Evolutionary conservation across 192 early-diverging fungal genomes (phyloP).

Genomic region (Podila minutissima): DNA sequence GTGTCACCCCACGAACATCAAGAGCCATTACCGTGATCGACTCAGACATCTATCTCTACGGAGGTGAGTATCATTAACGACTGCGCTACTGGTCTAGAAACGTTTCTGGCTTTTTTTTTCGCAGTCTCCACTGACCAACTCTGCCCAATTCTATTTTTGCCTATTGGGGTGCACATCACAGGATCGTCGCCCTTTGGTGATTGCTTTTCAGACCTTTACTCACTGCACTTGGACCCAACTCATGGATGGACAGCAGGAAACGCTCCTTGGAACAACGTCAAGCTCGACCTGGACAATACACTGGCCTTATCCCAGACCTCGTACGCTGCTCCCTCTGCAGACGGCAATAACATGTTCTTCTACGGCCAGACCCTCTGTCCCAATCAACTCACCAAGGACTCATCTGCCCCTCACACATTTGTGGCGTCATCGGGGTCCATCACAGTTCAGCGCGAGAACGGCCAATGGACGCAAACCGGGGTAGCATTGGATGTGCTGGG

Average conservation of each 20-base stretch:
- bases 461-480: background rate
- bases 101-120: background rate
- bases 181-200: slow-evolving; percentile 25
- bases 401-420: slow-evolving; percentile 6
- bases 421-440: slow-evolving; percentile 13
- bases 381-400: background rate
- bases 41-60: slow-evolving; percentile 37
- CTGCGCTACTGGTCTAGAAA: too few species aligned
- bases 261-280: slow-evolving; percentile 20
- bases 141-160: background rate
- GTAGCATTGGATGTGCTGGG: slow-evolving; percentile 9
- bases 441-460: background rate
- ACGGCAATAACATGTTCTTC: slow-evolving; percentile 26
- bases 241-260: slow-evolving; percentile 26
- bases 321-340: slow-evolving; percentile 24
- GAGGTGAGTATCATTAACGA: slow-evolving; percentile 32
- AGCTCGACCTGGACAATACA: background rate
- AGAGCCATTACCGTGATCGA: slow-evolving; percentile 31
- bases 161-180: background rate
- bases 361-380: slow-evolving; percentile 39
- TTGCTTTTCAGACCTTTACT: slow-evolving; percentile 38
- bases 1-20: slow-evolving; percentile 18
- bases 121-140: background rate
- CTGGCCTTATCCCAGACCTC: slow-evolving; percentile 7
- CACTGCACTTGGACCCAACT: slow-evolving; percentile 26